These are phyloP conservation scores for Achlya hypogyna DNA, from an alignment of 352 stramenopile species.

Conservation along the genomic window DNA sequence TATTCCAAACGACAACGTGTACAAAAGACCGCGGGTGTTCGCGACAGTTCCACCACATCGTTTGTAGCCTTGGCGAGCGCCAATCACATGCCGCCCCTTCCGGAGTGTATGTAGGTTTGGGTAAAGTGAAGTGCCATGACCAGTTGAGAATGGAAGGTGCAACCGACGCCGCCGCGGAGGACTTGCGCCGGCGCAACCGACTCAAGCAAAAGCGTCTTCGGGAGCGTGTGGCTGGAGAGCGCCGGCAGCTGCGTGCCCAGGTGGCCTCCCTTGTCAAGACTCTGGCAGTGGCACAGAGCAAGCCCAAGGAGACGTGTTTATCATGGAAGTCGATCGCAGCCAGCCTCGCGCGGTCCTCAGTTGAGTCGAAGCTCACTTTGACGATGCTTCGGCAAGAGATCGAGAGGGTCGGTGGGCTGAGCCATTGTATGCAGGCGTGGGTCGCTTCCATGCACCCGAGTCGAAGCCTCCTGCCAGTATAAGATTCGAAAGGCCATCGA, in stretches of 20 bases:
- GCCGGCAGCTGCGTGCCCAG: background rate
- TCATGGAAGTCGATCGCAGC: background rate
- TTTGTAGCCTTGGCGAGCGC: background rate
- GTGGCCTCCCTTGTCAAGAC: background rate
- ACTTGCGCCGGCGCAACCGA: background rate
- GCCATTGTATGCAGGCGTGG: background rate
- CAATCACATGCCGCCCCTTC: background rate
- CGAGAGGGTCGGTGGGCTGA: background rate
- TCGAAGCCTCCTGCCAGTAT: background rate
- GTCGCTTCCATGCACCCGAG: background rate
- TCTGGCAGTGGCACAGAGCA: background rate
- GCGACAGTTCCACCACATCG: background rate
- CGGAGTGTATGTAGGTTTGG: background rate
- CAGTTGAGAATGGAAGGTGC: background rate
- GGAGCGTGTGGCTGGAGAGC: background rate
- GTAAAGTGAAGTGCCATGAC: background rate
- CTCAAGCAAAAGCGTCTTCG: background rate
- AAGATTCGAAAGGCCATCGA: background rate
- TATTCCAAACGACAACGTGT: background rate
- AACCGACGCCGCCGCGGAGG: background rate
- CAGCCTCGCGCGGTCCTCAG: background rate
- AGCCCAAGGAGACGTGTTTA: background rate
- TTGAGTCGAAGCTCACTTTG: background rate
- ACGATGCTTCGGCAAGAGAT: background rate
- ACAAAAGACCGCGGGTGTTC: background rate